Base-by-base conservation (phyloP, 352 stramenopile species). In the Globisporangium megalacanthum region DNA sequence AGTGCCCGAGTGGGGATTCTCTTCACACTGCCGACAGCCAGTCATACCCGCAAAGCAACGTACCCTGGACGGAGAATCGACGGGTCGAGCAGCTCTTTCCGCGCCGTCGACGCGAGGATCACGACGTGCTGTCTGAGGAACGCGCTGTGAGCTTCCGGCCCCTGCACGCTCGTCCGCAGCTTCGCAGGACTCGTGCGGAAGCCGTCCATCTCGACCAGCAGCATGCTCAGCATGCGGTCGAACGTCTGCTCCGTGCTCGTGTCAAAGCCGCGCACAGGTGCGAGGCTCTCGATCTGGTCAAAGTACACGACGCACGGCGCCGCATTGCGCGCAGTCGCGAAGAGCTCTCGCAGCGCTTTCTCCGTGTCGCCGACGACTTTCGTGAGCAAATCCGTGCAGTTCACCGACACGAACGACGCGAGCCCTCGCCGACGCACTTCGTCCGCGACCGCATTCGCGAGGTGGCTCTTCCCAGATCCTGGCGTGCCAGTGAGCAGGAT, bases 401-500 rank as follows among this genome's bases (percentile, higher is more conserved):
- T 74, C 17, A 97, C 84, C 1, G 87, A 83, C 8, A 97, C 75
- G 52, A 96, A 96, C 5, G 86, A 93, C 15, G 83, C 86, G 17
- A 92, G 64, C 10, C 79, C 74, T 48, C 72, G 69, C 5, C 77
- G 69, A 35, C 68, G 74, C 31, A 92, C 68, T 69, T 91, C 73
- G 31, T 74, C 58, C 2, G 79, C 81, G 17, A 95, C 60, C 2
- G 75, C 79, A 44, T 80, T 69, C 5, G 85, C 78, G 49, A 99
- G 81, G 44, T 99, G 73, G 6, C 95, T 99, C 71, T 99, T 99
- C n/a, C 96, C 95, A 52, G 96, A 99, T 45, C 97, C 97, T 13
- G 97, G 96, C 14, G 97, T 96, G 17, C 97, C 97, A 19, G 98
- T 99, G 42, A 99, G 94, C 10, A 99, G 73, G n/a, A 99, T 95